Evolutionary conservation across 2,329 filamentous ascomycete species (phyloP).

Genomic region (Colletotrichum sojae): DNA sequence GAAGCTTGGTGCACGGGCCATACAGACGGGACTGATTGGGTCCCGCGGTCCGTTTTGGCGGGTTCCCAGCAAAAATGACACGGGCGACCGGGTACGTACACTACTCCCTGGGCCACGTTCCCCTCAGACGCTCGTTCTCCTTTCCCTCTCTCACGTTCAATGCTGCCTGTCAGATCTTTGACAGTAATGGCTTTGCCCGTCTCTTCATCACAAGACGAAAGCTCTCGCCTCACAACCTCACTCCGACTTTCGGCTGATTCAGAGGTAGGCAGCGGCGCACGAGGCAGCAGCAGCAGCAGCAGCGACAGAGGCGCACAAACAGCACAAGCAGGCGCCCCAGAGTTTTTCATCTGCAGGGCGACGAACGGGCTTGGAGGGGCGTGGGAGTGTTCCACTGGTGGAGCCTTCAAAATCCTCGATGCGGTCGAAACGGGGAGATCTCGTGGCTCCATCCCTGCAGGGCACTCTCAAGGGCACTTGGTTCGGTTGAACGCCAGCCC

Average conservation of each 20-base stretch:
- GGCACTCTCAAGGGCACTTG: conserved; percentile 36
- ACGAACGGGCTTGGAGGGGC: conserved; percentile 32
- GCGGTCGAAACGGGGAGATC: conserved; percentile 44
- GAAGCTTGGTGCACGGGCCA: conserved; percentile 31
- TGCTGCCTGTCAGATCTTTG: conserved; percentile 6
- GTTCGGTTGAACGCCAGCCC: conserved; percentile 41
- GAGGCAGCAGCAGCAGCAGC: conserved; percentile 21
- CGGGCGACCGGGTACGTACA: conserved; percentile 12
- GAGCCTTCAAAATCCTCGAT: conserved; percentile 35
- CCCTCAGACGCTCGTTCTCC: not conserved
- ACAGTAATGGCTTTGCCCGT: not conserved
- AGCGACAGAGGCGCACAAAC: conserved; percentile 18
- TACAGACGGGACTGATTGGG: conserved; percentile 29
- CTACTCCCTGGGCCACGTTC: conserved; percentile 13
- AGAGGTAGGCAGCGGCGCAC: conserved; percentile 14
- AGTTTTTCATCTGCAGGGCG: conserved; percentile 36
- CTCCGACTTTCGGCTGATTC: conserved; percentile 10
- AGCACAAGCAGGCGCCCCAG: conserved; percentile 29
- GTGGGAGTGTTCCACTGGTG: conserved; percentile 40
- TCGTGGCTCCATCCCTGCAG: conserved; percentile 43
- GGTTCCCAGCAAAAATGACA: conserved; percentile 33
- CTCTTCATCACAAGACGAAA: not conserved
- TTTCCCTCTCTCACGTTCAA: conserved; percentile 11
- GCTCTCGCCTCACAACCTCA: not conserved
- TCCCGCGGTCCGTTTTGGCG: conserved; percentile 27